A percentile compares a stretch with the other conserved stretches of the same genome.
These are phyloP conservation scores for Selenicereus undatus DNA, from an alignment of 148 eudicot genomes.

Conservation along the genomic window DNA sequence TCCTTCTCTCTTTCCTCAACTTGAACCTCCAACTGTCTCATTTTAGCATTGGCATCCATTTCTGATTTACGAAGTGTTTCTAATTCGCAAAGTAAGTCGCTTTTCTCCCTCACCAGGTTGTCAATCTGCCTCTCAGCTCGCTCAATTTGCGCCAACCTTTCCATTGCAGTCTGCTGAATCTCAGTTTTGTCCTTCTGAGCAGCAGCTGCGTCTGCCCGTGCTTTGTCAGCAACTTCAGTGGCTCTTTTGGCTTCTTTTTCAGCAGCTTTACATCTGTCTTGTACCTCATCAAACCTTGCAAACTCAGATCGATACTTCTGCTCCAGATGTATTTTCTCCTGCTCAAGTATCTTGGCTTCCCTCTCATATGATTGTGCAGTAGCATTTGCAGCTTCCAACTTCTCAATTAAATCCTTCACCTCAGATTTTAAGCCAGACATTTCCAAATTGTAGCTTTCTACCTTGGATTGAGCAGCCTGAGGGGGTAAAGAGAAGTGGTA, in stretches of 20 bases:
- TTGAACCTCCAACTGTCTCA: slow-evolving; percentile 59
- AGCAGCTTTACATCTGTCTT: slow-evolving; percentile 75
- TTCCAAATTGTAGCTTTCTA: slow-evolving; percentile 54
- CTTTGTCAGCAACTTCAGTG: slow-evolving; percentile 73
- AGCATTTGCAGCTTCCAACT: slow-evolving; percentile 52
- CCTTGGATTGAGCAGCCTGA: slow-evolving; percentile 80
- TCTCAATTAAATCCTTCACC: slow-evolving; percentile 55
- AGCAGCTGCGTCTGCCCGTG: slow-evolving; percentile 68
- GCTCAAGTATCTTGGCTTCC: slow-evolving; percentile 75
- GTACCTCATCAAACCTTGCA: slow-evolving; percentile 71
- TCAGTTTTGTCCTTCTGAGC: slow-evolving; percentile 75
- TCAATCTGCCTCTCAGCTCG: slow-evolving; percentile 76
- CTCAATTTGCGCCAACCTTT: slow-evolving; percentile 74
- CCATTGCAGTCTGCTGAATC: slow-evolving; percentile 65
- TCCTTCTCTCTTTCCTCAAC: slow-evolving; percentile 92
- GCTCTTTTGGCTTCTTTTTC: slow-evolving; percentile 92
- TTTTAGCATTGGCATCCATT: slow-evolving; percentile 63
- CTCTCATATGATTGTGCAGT: slow-evolving; percentile 69
- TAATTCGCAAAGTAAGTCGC: slow-evolving; percentile 45
- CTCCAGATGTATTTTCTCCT: slow-evolving; percentile 71
- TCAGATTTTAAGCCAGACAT: slow-evolving; percentile 44
- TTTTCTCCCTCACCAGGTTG: slow-evolving; percentile 53
- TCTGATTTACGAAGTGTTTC: slow-evolving; percentile 58
- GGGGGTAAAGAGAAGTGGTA: not conserved
- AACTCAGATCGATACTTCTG: slow-evolving; percentile 78